Evolutionary conservation across 345 rosid species (phyloP).

Genomic region (Citrus trifoliata): DNA sequence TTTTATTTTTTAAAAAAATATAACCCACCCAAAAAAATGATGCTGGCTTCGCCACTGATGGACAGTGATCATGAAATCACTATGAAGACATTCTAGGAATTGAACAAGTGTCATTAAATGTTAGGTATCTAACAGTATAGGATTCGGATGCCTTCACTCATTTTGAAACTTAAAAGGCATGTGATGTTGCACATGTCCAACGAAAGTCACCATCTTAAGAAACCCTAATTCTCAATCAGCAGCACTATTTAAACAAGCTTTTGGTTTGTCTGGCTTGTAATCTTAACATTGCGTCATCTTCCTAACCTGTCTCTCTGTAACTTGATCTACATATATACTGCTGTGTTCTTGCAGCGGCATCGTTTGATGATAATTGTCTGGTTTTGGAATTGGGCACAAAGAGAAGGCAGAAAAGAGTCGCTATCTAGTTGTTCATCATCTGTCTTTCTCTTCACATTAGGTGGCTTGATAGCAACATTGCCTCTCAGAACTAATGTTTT

Average conservation of each 20-base stretch:
- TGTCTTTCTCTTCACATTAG: constrained; percentile 33
- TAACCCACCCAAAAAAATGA: too few relatives aligned
- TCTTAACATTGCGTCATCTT: background rate
- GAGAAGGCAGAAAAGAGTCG: constrained; percentile 33
- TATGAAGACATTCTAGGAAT: background rate
- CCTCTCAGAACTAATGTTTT: constrained; percentile 29
- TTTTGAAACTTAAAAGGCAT: constrained; percentile 4
- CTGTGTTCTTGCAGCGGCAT: background rate
- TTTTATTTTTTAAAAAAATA: too few relatives aligned
- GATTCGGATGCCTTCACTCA: background rate
- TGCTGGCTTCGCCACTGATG: too few relatives aligned
- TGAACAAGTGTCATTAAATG: background rate
- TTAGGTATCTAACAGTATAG: background rate
- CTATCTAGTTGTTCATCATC: constrained; percentile 43
- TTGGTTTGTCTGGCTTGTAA: background rate
- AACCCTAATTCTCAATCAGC: constrained; percentile 19
- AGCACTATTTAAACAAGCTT: background rate
- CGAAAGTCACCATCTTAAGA: constrained; percentile 27
- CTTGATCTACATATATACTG: background rate
- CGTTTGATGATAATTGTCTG: constrained; percentile 22
- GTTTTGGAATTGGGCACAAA: constrained; percentile 12
- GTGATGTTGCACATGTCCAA: constrained; percentile 3
- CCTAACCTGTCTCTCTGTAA: background rate
- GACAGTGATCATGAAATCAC: background rate
- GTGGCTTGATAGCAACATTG: constrained; percentile 47